These are phyloP conservation scores for Scleroderma citrinum DNA, from an alignment of 768 basidiomycete species.

Conservation along the genomic window DNA sequence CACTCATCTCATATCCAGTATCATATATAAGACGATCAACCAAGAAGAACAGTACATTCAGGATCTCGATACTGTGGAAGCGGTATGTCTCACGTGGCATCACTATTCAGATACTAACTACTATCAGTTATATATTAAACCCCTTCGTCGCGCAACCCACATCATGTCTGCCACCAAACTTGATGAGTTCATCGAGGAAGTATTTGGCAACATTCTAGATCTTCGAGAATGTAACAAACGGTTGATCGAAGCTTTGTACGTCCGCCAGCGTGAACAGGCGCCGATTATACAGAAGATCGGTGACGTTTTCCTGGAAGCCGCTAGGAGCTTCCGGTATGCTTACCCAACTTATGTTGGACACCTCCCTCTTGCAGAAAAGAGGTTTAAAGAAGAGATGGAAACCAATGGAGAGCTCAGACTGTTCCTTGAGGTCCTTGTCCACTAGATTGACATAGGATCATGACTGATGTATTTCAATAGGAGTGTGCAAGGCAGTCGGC, in stretches of 20 bases:
- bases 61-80: constrained; percentile 81
- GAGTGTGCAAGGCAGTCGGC: constrained; percentile 39
- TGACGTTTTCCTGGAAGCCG: constrained; percentile 82
- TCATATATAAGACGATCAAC: constrained; percentile 82
- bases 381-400: constrained; percentile 82
- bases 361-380: constrained; percentile 79
- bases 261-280: constrained; percentile 77
- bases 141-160: constrained; percentile 47
- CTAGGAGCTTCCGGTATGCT: constrained; percentile 78
- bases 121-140: constrained; percentile 49
- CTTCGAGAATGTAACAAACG: constrained; percentile 79
- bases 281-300: constrained; percentile 83
- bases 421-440: constrained; percentile 67
- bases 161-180: constrained; percentile 52
- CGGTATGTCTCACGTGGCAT: constrained; percentile 34
- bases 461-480: constrained; percentile 8
- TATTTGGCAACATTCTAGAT: constrained; percentile 85
- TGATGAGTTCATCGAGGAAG: constrained; percentile 82
- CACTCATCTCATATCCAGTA: constrained; percentile 26
- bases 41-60: constrained; percentile 87
- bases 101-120: constrained; percentile 29
- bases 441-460: background rate
- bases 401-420: constrained; percentile 73
- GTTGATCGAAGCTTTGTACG: constrained; percentile 80
- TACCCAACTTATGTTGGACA: constrained; percentile 86